These are phyloP conservation scores for Globisporangium apiculatum DNA, from an alignment of 352 stramenopile genomes.

Conservation along the genomic window DNA sequence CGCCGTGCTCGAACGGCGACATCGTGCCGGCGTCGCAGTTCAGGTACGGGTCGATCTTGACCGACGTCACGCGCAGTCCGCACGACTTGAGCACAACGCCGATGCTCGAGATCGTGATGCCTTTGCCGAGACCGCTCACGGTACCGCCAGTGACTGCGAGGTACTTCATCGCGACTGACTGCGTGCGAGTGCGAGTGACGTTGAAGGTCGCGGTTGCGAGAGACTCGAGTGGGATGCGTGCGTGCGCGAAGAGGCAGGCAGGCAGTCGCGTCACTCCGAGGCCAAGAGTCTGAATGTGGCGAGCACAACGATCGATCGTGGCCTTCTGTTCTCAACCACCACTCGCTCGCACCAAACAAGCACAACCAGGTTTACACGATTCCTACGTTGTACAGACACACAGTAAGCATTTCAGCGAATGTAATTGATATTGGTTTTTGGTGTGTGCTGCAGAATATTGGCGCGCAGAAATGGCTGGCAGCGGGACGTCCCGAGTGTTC, in stretches of 20 bases:
- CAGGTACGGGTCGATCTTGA: constrained; percentile 99
- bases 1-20: constrained; percentile 95
- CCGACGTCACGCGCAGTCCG: constrained; percentile 92
- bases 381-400: not conserved
- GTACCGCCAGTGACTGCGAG: constrained; percentile 98
- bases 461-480: no score
- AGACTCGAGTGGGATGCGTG: constrained; percentile 3
- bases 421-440: no score
- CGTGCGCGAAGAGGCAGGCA: not conserved
- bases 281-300: constrained; percentile 11
- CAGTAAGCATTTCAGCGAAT: no score
- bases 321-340: no score
- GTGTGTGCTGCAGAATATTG: no score
- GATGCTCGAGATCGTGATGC: constrained; percentile 98
- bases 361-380: not conserved
- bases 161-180: constrained; percentile 90
- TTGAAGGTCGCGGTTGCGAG: constrained; percentile 10
- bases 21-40: constrained; percentile 98
- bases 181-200: not conserved
- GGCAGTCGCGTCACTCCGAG: constrained; percentile 1
- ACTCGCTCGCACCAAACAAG: not conserved
- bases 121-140: constrained; percentile 98
- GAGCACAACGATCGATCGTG: not conserved
- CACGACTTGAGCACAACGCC: constrained; percentile 96
- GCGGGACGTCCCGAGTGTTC: no score